Conservation (phyloP, 1,284 basidiomycete species). For the Veloboletus limbatus region DNA sequence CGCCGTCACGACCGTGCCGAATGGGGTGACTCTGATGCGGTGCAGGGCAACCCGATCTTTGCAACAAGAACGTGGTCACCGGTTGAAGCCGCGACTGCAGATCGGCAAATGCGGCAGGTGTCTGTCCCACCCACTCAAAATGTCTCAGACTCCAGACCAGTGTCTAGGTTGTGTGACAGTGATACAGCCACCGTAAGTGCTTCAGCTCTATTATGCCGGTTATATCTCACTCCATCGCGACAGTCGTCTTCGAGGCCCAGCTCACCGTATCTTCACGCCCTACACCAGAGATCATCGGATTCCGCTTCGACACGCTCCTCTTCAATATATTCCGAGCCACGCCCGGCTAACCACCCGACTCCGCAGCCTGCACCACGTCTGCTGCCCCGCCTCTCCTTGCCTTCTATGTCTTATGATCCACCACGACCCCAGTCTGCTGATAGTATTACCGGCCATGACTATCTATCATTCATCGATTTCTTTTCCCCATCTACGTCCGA, state of each 20-base stretch:
- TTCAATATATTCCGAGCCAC: constrained; percentile 33
- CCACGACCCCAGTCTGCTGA: constrained; percentile 15
- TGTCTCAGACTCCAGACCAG: constrained; percentile 7
- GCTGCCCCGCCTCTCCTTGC: constrained; percentile 32
- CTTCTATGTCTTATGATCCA: constrained; percentile 27
- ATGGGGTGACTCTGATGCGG: constrained; percentile 18
- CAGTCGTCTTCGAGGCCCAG: constrained; percentile 17
- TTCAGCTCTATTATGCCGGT: not conserved
- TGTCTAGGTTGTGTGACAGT: constrained; percentile 17
- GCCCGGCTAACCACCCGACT: constrained; percentile 41
- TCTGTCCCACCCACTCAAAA: constrained; percentile 3
- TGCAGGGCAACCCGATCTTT: constrained; percentile 21
- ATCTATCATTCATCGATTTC: constrained; percentile 59
- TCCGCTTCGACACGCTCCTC: constrained; percentile 15
- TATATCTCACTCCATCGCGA: constrained; percentile 18
- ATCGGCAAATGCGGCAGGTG: constrained; percentile 16
- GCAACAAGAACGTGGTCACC: not conserved
- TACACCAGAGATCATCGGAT: constrained; percentile 1
- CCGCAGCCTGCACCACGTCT: constrained; percentile 39
- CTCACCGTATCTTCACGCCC: constrained; percentile 3
- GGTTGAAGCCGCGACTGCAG: constrained; percentile 16
- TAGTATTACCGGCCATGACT: constrained; percentile 23
- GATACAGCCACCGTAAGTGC: constrained; percentile 28
- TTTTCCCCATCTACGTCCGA: constrained; percentile 38
- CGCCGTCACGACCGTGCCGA: constrained; percentile 20